Evolutionary conservation across 345 rosid genomes (phyloP).

Genomic region (Sonneratia caseolaris): DNA sequence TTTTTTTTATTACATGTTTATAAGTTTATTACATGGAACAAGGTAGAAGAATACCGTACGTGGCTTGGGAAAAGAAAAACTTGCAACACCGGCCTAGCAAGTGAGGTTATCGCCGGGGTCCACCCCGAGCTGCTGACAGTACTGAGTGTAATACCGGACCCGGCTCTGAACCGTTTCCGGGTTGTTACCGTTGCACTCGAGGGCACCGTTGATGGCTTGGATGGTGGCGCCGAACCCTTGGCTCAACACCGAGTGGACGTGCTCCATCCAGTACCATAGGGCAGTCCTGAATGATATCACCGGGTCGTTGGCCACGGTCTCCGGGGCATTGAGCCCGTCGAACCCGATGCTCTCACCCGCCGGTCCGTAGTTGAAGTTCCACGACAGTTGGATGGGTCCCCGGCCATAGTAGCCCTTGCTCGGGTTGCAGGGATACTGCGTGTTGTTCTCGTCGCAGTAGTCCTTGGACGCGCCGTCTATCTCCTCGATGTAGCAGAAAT

Average conservation of each 20-base stretch:
- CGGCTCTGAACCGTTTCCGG: constrained; percentile 31
- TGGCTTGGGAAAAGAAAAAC: too few relatives aligned
- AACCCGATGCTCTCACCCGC: constrained; percentile 42
- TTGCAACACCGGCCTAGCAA: constrained; percentile 20
- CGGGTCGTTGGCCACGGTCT: constrained; percentile 46
- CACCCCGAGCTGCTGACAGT: constrained; percentile 44
- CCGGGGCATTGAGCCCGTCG: constrained; percentile 50
- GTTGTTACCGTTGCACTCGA: constrained; percentile 45
- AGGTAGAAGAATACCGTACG: too few relatives aligned
- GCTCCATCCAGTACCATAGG: constrained; percentile 61
- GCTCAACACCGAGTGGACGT: constrained; percentile 33
- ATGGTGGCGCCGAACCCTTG: constrained; percentile 71
- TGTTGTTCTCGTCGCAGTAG: constrained; percentile 35
- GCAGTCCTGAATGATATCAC: constrained; percentile 52
- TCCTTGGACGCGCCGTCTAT: constrained; percentile 30
- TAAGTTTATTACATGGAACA: too few relatives aligned
- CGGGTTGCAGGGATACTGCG: constrained; percentile 43
- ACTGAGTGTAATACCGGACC: constrained; percentile 35
- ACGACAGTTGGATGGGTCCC: constrained; percentile 53
- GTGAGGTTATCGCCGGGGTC: constrained; percentile 44
- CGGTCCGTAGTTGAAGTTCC: constrained; percentile 61
- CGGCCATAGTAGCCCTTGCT: constrained; percentile 51
- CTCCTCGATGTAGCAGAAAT: constrained; percentile 52
- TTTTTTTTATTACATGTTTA: too few relatives aligned
- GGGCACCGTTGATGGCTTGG: constrained; percentile 44